Evolutionary conservation across 768 basidiomycete genomes (phyloP), one percentile per base, ranked within the genome.

Genomic region (Boletus coccyginus): DNA sequence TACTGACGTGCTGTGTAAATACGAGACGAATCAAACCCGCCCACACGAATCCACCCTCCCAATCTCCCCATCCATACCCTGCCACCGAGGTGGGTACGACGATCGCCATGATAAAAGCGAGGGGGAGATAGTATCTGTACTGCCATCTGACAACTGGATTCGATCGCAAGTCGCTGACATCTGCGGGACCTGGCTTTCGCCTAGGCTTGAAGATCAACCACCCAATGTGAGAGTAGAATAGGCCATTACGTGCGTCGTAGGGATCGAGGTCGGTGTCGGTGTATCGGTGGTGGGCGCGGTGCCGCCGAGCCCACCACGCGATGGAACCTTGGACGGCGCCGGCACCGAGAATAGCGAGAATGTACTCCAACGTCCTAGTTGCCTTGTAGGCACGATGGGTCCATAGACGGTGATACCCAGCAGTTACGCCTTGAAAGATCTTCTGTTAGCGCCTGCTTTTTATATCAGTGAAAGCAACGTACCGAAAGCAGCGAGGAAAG

Each of bases 261-360:
- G 92, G 93, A 74, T 95, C 92, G 61, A 96, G 87, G 52, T 92
- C 90, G 62, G 92, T 96, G 76, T 94, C 94, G 60, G 93, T 96
- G 77, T 94, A 94, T 39, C 93, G 83, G 68, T 94, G 94, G 72
- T 94, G 94, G 3, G 94, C 94, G 55, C 94, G 89, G 77, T 98
- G 94, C 46, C 93, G 92, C 50, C 94, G 83, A 32, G 86, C 87
- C 95, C 95, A 98, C 94, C 95, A 97, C 69, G 90, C 90, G 78
- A 98, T 94, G 24, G 94, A 95, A 8, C 93, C 94, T 69, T 98
- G 84, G 50, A 94, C 87, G 9, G 92, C 93, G 41, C 94, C 94
- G 1, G 92, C 86, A 53, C 93, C 95, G 11, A 86, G 85, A 40
- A 88, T 66, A 33, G 93, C 90, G 45, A 96, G 83, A 67, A 84